Evolutionary conservation across 2,329 filamentous ascomycete genomes (phyloP), one percentile per base, ranked within the genome.

Genomic region (Fusarium verrucosum): DNA sequence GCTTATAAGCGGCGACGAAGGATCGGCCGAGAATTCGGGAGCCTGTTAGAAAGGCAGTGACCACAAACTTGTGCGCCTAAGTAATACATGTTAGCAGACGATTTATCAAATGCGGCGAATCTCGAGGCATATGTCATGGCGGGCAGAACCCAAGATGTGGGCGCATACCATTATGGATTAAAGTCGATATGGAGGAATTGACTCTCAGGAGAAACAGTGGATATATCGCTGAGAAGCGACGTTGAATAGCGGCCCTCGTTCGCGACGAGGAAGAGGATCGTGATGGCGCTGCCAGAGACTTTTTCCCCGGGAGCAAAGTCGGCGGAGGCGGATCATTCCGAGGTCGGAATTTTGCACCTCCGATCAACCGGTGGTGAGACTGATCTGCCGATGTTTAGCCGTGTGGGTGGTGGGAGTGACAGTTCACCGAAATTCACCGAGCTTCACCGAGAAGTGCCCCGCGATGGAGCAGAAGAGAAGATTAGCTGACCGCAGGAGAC

Each of bases 1-100:
- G 95, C 77, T 92, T 93, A 82, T 96, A 99, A 68, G 95, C 95
- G 81, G 97, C 95, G 73, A 89, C 83, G 76, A 98, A 95, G 72
- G 95, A 94, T 71, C 94, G 92, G 67, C 94, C 93, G 77, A 99
- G 87, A 71, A 98, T 95, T 72, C 95, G 92, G 64, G 89, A 87
- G 82, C 94, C 94, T 74, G 92, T 93, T 69, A 98, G 78, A 80
- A 97, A 88, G 80, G 97, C 93, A 81, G 92, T 92, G 82, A 99
- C 89, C 80, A 97, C 75, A 68, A 79, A 91, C 74, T 93, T 92
- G 83, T 98, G 92, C 77, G 94, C 94, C 94, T 97, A 36, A 11
- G 7, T 11, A 7, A 22, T 14, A 13, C 20, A 28, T 68, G 64
- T 74, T 46, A 73, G 67, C 43, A 47, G 45, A 22, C 20, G 43